phyloP scores from a whole-genome alignment of 1,284 basidiomycete genomes.

The Melampsora larici-populina region DNA sequence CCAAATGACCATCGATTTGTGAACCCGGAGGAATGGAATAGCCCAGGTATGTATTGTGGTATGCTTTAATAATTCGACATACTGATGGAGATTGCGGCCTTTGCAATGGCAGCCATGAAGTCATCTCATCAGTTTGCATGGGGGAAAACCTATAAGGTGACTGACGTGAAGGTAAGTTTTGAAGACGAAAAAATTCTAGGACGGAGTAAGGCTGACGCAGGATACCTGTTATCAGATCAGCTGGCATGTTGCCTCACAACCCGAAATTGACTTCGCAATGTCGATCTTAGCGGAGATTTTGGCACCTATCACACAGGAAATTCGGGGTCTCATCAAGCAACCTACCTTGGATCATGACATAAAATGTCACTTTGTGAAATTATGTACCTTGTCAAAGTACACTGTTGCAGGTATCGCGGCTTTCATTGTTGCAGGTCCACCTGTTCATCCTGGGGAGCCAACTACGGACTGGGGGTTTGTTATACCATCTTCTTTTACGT shows the following conservation, averaged over 20 bases:
- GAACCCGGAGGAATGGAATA: constrained; percentile 76
- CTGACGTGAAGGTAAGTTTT: constrained; percentile 63
- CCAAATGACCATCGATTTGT: constrained; percentile 77
- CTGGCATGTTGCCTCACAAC: constrained; percentile 77
- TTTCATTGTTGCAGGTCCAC: constrained; percentile 21
- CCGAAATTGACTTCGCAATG: constrained; percentile 77
- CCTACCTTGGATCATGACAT: constrained; percentile 38
- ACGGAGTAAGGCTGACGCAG: neutral
- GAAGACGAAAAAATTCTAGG: neutral
- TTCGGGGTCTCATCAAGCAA: constrained; percentile 61
- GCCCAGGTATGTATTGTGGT: constrained; percentile 60
- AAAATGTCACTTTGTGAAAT: constrained; percentile 40
- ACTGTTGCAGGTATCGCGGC: constrained; percentile 27
- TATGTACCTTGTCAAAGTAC: constrained; percentile 12
- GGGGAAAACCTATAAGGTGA: constrained; percentile 75
- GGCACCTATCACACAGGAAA: constrained; percentile 64
- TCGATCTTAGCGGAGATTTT: constrained; percentile 71
- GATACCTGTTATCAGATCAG: constrained; percentile 59
- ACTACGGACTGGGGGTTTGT: constrained; percentile 38
- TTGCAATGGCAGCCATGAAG: constrained; percentile 63
- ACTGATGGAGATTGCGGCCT: neutral
- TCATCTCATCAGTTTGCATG: constrained; percentile 71
- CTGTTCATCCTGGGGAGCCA: constrained; percentile 19
- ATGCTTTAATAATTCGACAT: neutral
- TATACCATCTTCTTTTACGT: neutral